A percentile compares a stretch with the other conserved stretches of the same genome.
These are phyloP conservation scores for Mucor irregularis DNA, from an alignment of 371 early-diverging fungal genomes.

Conservation along the genomic window DNA sequence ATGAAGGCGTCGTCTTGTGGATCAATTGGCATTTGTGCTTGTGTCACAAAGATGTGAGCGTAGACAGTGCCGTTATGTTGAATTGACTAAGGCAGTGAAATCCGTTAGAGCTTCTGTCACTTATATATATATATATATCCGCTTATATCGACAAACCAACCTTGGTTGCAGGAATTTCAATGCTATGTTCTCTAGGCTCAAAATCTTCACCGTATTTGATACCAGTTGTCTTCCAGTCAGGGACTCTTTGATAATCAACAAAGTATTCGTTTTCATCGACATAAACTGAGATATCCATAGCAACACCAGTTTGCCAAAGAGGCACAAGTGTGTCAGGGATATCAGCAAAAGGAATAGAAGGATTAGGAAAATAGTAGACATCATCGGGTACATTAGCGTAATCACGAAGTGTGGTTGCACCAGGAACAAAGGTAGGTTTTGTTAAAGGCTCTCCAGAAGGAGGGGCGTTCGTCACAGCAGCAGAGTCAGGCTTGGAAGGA, in stretches of 20 bases:
- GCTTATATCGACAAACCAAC: slow-evolving; percentile 23
- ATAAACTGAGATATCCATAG: slow-evolving; percentile 57
- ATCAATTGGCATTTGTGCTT: slow-evolving; percentile 53
- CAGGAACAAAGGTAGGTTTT: slow-evolving; percentile 4
- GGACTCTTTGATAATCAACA: slow-evolving; percentile 42
- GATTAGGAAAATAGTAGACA: slow-evolving; percentile 42
- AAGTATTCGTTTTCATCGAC: slow-evolving; percentile 58
- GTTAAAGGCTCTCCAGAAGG: background rate
- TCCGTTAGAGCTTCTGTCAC: background rate
- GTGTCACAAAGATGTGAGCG: slow-evolving; percentile 77
- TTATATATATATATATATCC: no score
- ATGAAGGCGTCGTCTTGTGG: slow-evolving; percentile 40
- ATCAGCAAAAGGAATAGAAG: slow-evolving; percentile 23
- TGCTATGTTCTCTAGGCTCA: slow-evolving; percentile 45
- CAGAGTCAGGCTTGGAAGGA: background rate
- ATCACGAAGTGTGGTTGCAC: slow-evolving; percentile 20
- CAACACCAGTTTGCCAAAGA: slow-evolving; percentile 35
- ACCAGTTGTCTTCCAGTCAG: slow-evolving; percentile 59
- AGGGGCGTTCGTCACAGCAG: background rate
- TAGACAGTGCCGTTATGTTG: slow-evolving; percentile 84
- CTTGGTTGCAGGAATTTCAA: slow-evolving; percentile 47
- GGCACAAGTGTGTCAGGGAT: slow-evolving; percentile 39
- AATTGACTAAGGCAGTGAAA: slow-evolving; percentile 42
- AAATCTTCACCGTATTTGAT: slow-evolving; percentile 61
- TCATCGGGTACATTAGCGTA: slow-evolving; percentile 35